Evolutionary conservation across 345 rosid genomes (phyloP).

Genomic region (Lepidium aucheri): DNA sequence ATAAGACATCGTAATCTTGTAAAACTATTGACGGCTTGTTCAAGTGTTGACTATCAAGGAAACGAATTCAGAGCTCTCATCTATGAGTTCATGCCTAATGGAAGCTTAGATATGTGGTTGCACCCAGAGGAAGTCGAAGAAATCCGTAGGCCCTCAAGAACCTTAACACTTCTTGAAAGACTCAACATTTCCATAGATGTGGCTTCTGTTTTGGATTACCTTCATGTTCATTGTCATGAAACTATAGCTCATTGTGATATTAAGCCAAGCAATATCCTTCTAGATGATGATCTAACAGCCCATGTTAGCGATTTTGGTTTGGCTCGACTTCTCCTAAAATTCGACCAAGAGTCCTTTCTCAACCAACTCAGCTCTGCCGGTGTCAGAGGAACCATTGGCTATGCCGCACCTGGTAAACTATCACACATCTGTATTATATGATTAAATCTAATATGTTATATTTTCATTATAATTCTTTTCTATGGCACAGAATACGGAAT

Average conservation of each 20-base stretch:
- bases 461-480: background rate
- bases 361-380: background rate
- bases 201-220: constrained; percentile 18
- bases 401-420: constrained; percentile 14
- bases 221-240: constrained; percentile 12
- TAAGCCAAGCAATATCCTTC: constrained; percentile 23
- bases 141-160: background rate
- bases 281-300: constrained; percentile 11
- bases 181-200: too few relatives aligned
- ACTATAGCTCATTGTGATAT: constrained; percentile 20
- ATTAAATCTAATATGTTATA: background rate
- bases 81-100: constrained; percentile 40
- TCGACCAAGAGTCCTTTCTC: background rate
- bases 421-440: background rate
- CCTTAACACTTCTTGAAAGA: constrained; percentile 26
- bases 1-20: constrained; percentile 45
- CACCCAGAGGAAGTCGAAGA: constrained; percentile 13
- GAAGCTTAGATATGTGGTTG: constrained; percentile 41
- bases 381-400: constrained; percentile 15
- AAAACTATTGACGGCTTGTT: constrained; percentile 43
- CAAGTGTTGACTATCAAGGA: constrained; percentile 37
- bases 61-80: constrained; percentile 48
- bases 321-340: constrained; percentile 6
- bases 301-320: constrained; percentile 29
- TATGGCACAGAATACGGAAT: constrained; percentile 24